Base-by-base conservation (phyloP, 225 moss, liverwort and hornwort species). In the Pseudisothecium myosuroides region DNA sequence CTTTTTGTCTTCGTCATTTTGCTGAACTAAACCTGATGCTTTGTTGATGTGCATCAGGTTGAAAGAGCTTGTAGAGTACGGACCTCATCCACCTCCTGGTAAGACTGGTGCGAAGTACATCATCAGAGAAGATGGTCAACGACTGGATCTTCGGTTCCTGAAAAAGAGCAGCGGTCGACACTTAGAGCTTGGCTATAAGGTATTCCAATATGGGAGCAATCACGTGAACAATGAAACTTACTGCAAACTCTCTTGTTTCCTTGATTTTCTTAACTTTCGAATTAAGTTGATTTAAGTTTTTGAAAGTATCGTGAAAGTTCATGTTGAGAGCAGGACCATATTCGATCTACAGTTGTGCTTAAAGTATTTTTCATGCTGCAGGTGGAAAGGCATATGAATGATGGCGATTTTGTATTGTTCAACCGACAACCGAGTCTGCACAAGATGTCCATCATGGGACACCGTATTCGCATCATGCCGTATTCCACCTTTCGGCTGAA, bases 361-460 rank as follows among this genome's bases (percentile, higher is more conserved):
- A 90, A 71, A 69, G 17, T 43, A 69, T 82, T 81, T 81, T 39
- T 49, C 58, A 74, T 91, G 73, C 41, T 88, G 90, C 95, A 96
- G 96, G 98, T 99, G 89, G 97, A 99, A 93, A 97, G 99, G 90
- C 99, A 99, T 89, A 90, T 99, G 92, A 97, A 95, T 90, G 99
- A 99, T 85, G 99, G 99, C 45, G 99, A 99, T 90, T 96, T 99
- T 91, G 99, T 99, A 62, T 94, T 99, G 88, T 99, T 99, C 89
- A 99, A 99, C 81, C 97, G 99, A 79, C 97, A 99, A 85, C 97
- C 99, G 54, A 99, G 99, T 96, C 92, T 99, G 86, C 99, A 99
- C 88, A 99, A 97, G 91, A 99, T 99, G 99, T 99, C 99, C 56
- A 99, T 99, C 49, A 99, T 99, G 99, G 99, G 99, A 58, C 99